Evolutionary conservation across 116 monocot genomes (phyloP).

Genomic region (Trichopus zeylanicus): DNA sequence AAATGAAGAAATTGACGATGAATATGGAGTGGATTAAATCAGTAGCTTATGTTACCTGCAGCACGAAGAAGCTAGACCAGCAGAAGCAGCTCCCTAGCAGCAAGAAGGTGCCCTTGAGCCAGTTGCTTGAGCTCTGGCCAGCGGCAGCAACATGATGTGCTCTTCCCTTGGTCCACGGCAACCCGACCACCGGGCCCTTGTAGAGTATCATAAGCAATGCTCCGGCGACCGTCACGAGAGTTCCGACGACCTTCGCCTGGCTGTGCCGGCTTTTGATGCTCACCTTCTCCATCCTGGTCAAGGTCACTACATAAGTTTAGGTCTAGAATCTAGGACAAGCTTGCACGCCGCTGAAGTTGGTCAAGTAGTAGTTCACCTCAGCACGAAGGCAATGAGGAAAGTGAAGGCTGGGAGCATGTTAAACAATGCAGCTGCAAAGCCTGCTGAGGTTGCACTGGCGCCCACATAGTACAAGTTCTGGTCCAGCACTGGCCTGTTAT

Average conservation of each 20-base stretch:
- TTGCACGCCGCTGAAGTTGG: background rate
- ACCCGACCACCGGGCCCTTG: constrained; percentile 36
- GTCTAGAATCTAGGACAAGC: background rate
- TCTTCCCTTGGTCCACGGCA: constrained; percentile 29
- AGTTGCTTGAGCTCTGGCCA: constrained; percentile 8
- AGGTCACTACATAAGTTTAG: background rate
- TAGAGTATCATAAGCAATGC: constrained; percentile 64
- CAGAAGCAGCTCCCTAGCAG: constrained; percentile 34
- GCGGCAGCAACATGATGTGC: constrained; percentile 5
- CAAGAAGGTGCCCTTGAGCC: constrained; percentile 51
- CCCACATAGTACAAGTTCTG: constrained; percentile 54
- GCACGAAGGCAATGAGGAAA: constrained; percentile 35
- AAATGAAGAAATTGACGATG: too few species aligned
- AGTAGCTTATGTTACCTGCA: constrained; percentile 27
- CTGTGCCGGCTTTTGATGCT: constrained; percentile 20
- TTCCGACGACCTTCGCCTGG: constrained; percentile 62
- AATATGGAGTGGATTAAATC: too few species aligned
- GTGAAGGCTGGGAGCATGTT: constrained; percentile 60
- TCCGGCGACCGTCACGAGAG: constrained; percentile 42
- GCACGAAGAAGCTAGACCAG: constrained; percentile 57
- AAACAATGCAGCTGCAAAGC: constrained; percentile 33
- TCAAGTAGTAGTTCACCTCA: constrained; percentile 13
- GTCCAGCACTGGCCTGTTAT: constrained; percentile 44
- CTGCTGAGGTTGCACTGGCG: constrained; percentile 38
- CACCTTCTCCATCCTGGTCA: constrained; percentile 48